Evolutionary conservation across 1,284 basidiomycete genomes (phyloP), one percentile per base, ranked within the genome.

Genomic region (Leccinum insolens): DNA sequence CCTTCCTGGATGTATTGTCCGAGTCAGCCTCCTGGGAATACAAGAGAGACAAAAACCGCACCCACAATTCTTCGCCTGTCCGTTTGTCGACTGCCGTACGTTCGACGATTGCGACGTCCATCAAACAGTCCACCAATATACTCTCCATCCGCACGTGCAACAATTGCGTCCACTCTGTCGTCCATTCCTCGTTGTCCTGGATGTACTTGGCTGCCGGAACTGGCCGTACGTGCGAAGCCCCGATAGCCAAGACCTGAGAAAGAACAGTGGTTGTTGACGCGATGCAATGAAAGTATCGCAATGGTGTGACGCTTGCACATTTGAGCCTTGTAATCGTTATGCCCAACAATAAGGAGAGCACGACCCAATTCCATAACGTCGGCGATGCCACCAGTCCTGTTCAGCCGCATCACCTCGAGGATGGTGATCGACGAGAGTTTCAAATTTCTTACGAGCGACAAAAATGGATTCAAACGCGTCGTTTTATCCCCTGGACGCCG

Each of bases 361-460:
- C 95, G 86, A 1, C 95, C 88, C 0, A 95, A 93, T 81, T 98
- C 98, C 91, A 98, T 95, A 1, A 96, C 97, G 65, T 94, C 90
- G 0, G 84, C 76, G 8, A 95, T 86, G 34, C 94, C 94, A 20
- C 93, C 92, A 1, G 88, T 85, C 6, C 93, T 92, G 59, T 92
- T 88, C 59, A 96, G 81, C 17, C 94, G 88, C 92, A 99, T 94
- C 64, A 96, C 79, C 78, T 98, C 96, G 44, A 97, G 85, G 70
- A 99, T 95, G 4, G 93, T 93, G 75, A 99, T 91, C 69, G 92
- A n/a, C n/a, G n/a, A n/a, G n/a, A n/a, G n/a, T n/a, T n/a, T n/a
- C n/a, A n/a, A n/a, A n/a, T 93, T 63, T 94, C 88, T 86, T 22
- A 99, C 83, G 0, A 96, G 86, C 1, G 85, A 82, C 8, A 98